Percentiles rank a stretch among this genome's conserved stretches.
Conservation (phyloP, 2,329 filamentous ascomycete species). For the Ceratocystis destructans region DNA sequence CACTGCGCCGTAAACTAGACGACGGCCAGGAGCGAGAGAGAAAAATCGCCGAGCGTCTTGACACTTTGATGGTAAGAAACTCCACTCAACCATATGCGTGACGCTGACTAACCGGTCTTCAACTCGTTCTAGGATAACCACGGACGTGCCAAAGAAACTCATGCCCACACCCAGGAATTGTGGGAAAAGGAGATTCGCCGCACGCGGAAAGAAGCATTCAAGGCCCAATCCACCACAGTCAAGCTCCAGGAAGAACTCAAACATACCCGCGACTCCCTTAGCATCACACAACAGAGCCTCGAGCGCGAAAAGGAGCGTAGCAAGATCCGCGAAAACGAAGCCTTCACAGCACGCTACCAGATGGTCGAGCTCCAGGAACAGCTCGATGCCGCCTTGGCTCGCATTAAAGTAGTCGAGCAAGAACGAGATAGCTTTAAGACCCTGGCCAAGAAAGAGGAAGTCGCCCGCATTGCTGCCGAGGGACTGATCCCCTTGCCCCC, state of each 20-base stretch:
- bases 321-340: conserved; percentile 51
- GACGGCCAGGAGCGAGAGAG: conserved; percentile 53
- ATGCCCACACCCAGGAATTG: conserved; percentile 49
- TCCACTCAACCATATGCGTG: no score
- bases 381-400: conserved; percentile 48
- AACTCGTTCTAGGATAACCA: conserved; percentile 46
- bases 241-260: conserved; percentile 65
- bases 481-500: conserved; percentile 53
- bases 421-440: conserved; percentile 63
- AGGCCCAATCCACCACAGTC: conserved; percentile 53
- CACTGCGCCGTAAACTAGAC: conserved; percentile 44
- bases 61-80: conserved; percentile 51
- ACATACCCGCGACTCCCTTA: conserved; percentile 39
- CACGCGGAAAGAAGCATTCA: conserved; percentile 59
- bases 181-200: conserved; percentile 64
- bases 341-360: conserved; percentile 52
- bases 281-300: conserved; percentile 44
- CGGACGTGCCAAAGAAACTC: conserved; percentile 54
- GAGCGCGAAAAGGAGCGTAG: conserved; percentile 50
- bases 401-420: conserved; percentile 52
- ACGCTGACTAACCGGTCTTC: not conserved
- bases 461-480: conserved; percentile 58
- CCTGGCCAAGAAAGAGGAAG: conserved; percentile 58
- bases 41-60: conserved; percentile 51
- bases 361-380: conserved; percentile 53